phyloP scores from a whole-genome alignment of 805 yeast genomes.

The Cyberlindnera maritima region DNA sequence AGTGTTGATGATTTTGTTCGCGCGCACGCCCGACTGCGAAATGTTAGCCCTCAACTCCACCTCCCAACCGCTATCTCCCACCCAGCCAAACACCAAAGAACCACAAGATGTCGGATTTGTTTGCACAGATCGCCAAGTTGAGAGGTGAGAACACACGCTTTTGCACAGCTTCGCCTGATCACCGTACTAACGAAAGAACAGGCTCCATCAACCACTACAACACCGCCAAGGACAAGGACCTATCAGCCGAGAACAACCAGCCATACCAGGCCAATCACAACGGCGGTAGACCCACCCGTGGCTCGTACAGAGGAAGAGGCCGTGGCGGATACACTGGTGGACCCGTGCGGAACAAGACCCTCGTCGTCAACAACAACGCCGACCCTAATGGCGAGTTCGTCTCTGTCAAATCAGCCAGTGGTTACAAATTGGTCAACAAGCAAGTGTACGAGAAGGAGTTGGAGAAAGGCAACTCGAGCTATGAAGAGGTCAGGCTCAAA shows the following conservation, averaged over 20 bases:
- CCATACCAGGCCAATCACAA: background rate
- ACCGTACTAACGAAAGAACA: conserved; percentile 2
- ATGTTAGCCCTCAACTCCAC: too few relatives aligned
- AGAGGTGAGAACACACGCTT: conserved; percentile 17
- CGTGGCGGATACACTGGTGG: conserved; percentile 14
- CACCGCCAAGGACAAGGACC: conserved; percentile 2
- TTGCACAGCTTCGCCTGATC: background rate
- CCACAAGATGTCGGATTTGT: conserved; percentile 7
- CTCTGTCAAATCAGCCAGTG: conserved; percentile 33
- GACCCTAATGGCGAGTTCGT: conserved; percentile 27
- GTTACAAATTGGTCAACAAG: conserved; percentile 39
- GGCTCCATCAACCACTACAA: conserved; percentile 21
- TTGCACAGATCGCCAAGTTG: conserved; percentile 22
- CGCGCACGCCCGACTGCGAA: too few relatives aligned
- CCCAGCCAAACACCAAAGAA: background rate
- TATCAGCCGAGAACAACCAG: background rate
- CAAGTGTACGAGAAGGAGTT: conserved; percentile 34
- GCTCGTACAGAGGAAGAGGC: conserved; percentile 18
- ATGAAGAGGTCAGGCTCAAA: conserved; percentile 26
- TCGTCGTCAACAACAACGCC: conserved; percentile 29
- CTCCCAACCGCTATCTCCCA: too few relatives aligned
- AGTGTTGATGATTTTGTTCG: too few relatives aligned
- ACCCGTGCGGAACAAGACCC: conserved; percentile 31
- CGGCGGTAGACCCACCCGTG: conserved; percentile 3
- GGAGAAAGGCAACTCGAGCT: conserved; percentile 20